A percentile compares a stretch with the other conserved stretches of the same genome.
These are phyloP conservation scores for Pythium myriotylum DNA, from an alignment of 352 stramenopile genomes.

Conservation along the genomic window DNA sequence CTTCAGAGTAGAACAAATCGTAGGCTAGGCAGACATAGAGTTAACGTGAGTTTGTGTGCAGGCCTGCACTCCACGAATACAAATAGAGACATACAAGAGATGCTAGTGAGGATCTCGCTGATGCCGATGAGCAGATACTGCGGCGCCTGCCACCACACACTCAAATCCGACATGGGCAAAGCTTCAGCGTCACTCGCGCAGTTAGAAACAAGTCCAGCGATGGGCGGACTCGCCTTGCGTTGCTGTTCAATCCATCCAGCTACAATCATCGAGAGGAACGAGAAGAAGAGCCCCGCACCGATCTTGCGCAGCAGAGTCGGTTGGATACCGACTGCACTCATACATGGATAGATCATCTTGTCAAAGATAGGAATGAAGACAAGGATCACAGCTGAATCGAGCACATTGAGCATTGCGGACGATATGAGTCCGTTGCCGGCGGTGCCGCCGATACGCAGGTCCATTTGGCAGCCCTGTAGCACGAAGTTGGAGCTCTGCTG, in stretches of 20 bases:
- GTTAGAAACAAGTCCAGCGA: constrained; percentile 64
- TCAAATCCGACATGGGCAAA: constrained; percentile 83
- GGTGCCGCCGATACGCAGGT: constrained; percentile 44
- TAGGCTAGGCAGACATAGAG: constrained; percentile 44
- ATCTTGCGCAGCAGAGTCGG: constrained; percentile 89
- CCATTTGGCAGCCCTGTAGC: constrained; percentile 75
- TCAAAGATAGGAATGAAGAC: constrained; percentile 92
- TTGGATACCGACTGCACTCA: constrained; percentile 67
- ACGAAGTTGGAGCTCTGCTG: constrained; percentile 87
- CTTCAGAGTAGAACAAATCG: constrained; percentile 93
- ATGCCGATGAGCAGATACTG: constrained; percentile 90
- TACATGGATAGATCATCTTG: constrained; percentile 73
- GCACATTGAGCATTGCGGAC: constrained; percentile 85
- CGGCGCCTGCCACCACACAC: constrained; percentile 91
- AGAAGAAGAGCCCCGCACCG: constrained; percentile 79
- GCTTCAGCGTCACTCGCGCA: constrained; percentile 57
- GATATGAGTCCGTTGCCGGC: constrained; percentile 72
- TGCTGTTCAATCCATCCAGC: constrained; percentile 71
- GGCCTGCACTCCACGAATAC: no score
- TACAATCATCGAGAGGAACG: constrained; percentile 75
- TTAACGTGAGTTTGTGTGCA: background rate
- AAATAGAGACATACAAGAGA: constrained; percentile 62
- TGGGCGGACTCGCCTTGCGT: constrained; percentile 51
- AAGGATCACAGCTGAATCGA: constrained; percentile 91
- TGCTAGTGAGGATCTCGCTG: constrained; percentile 90